phyloP scores from a whole-genome alignment of 805 yeast genomes.

The Alloascoidea hylecoeti region DNA sequence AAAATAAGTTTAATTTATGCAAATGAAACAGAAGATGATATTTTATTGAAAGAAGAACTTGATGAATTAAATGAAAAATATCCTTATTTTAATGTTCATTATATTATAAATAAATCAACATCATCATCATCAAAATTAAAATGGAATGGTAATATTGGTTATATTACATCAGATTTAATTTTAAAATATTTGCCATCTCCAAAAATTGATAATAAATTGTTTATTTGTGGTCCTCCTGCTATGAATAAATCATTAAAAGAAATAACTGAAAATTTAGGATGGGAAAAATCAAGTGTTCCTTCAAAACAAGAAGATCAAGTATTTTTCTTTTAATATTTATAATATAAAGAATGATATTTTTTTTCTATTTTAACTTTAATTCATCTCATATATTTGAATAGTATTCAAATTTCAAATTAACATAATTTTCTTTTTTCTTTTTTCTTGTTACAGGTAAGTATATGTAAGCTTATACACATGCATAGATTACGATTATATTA shows the following conservation, averaged over 20 bases:
- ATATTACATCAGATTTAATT: not conserved
- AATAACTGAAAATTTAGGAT: not conserved
- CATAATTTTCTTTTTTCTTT: too few species aligned
- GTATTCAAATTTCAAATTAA: too few species aligned
- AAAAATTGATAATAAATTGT: not conserved
- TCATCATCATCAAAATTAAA: too few species aligned
- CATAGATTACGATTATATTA: too few species aligned
- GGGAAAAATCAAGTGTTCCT: not conserved
- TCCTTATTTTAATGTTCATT: conserved; percentile 22
- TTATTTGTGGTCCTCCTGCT: not conserved
- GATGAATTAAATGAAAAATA: conserved; percentile 54
- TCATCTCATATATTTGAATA: too few species aligned
- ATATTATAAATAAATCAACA: not conserved
- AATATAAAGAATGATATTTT: too few species aligned
- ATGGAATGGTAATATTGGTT: not conserved
- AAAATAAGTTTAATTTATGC: conserved; percentile 51
- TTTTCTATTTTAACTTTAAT: too few species aligned
- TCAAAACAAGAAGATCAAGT: not conserved
- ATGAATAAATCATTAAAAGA: not conserved
- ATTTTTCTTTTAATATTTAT: not conserved
- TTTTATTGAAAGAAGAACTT: conserved; percentile 54
- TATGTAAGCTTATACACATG: too few species aligned
- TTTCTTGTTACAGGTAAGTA: too few species aligned
- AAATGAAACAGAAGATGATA: conserved; percentile 66
- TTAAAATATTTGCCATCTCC: not conserved